Evolutionary conservation across 257 asterid genomes (phyloP).

Genomic region (Plantago ovata): DNA sequence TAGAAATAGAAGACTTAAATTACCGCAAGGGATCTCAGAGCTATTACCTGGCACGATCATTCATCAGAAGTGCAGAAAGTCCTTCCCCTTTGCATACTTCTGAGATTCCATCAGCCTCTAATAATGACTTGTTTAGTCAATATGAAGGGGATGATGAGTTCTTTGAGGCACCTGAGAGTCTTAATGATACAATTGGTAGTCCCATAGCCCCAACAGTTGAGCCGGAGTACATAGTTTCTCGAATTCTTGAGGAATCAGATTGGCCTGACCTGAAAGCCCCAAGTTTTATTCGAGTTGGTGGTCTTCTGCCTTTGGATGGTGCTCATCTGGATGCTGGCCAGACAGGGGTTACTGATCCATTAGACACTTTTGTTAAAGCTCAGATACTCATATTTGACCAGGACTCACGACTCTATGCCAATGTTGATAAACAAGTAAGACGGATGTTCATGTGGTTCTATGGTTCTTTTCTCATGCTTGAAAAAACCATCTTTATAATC

Average conservation of each 20-base stretch:
- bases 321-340: conserved; percentile 45
- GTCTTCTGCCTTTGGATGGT: conserved; percentile 59
- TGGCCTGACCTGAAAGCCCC: conserved; percentile 47
- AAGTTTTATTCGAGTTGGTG: conserved; percentile 66
- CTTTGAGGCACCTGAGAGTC: conserved; percentile 82
- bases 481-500: background rate
- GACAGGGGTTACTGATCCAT: conserved; percentile 41
- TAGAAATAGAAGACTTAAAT: conserved; percentile 86
- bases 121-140: conserved; percentile 34
- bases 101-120: conserved; percentile 29
- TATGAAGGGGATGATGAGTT: conserved; percentile 87
- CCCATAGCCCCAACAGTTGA: conserved; percentile 36
- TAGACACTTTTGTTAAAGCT: conserved; percentile 91
- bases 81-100: conserved; percentile 42
- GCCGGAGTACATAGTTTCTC: conserved; percentile 26
- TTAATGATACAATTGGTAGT: conserved; percentile 63
- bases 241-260: conserved; percentile 23
- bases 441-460: conserved; percentile 12
- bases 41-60: conserved; percentile 75
- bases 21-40: conserved; percentile 43
- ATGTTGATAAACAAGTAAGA: conserved; percentile 72
- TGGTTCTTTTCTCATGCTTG: conserved; percentile 9
- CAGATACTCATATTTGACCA: conserved; percentile 72
- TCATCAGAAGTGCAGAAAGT: conserved; percentile 59
- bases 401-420: conserved; percentile 61